Evolutionary conservation across 352 stramenopile species (phyloP).

Genomic region (Phytopythium cucurbitacearum): DNA sequence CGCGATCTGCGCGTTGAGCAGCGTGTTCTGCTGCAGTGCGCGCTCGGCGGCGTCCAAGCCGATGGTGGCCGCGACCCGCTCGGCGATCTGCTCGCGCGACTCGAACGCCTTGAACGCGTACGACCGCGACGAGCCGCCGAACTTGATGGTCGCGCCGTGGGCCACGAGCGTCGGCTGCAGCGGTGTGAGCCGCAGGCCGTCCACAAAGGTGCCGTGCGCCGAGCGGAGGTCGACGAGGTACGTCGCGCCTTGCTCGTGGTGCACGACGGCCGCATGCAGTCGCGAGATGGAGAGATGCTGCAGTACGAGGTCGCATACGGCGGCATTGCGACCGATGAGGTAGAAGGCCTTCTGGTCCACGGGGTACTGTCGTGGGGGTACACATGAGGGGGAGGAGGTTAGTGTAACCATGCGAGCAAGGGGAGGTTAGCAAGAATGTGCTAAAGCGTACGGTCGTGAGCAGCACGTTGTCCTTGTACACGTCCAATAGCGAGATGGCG

Average conservation of each 20-base stretch:
- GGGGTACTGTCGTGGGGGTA: slow-evolving; percentile 37
- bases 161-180: slow-evolving; percentile 68
- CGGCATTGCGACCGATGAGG: slow-evolving; percentile 69
- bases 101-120: slow-evolving; percentile 86
- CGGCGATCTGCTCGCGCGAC: slow-evolving; percentile 65
- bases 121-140: slow-evolving; percentile 70
- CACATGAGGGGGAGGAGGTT: slow-evolving; percentile 3
- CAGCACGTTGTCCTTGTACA: slow-evolving; percentile 80
- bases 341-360: slow-evolving; percentile 78
- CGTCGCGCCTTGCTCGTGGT: slow-evolving; percentile 67
- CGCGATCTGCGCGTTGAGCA: slow-evolving; percentile 75
- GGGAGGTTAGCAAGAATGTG: background rate
- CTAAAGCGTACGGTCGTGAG: slow-evolving; percentile 53
- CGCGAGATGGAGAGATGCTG: slow-evolving; percentile 83
- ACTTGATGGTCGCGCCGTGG: slow-evolving; percentile 62
- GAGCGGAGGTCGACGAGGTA: slow-evolving; percentile 80
- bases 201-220: slow-evolving; percentile 73
- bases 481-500: slow-evolving; percentile 62
- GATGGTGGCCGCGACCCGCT: slow-evolving; percentile 41
- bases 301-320: slow-evolving; percentile 75
- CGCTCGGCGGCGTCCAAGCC: slow-evolving; percentile 54
- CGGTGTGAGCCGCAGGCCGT: slow-evolving; percentile 49
- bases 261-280: slow-evolving; percentile 66
- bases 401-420: background rate
- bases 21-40: slow-evolving; percentile 71